These are phyloP conservation scores for Lachancea quebecensis DNA, from an alignment of 805 yeast genomes.

Conservation along the genomic window DNA sequence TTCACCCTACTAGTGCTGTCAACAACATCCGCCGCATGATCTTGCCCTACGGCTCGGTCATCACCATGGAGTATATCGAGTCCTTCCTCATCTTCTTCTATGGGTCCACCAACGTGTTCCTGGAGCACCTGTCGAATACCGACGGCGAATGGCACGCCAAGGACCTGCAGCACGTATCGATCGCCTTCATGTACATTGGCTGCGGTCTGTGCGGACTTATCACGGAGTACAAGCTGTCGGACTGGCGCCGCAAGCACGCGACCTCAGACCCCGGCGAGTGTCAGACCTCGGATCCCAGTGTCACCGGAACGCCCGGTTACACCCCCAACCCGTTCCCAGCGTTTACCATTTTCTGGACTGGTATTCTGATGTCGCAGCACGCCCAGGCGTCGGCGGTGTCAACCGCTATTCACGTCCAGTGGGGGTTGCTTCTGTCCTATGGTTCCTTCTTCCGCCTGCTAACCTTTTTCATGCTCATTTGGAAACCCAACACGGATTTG, in stretches of 20 bases:
- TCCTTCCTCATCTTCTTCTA: slow-evolving; percentile 74
- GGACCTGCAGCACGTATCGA: slow-evolving; percentile 83
- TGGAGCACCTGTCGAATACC: slow-evolving; percentile 76
- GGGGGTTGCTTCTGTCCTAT: slow-evolving; percentile 83
- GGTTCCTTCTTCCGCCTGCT: slow-evolving; percentile 72
- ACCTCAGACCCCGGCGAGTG: slow-evolving; percentile 6
- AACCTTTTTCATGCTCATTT: slow-evolving; percentile 51
- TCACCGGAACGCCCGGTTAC: slow-evolving; percentile 57
- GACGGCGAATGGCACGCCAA: slow-evolving; percentile 86
- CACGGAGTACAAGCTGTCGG: slow-evolving; percentile 57
- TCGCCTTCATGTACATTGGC: slow-evolving; percentile 87
- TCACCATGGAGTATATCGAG: slow-evolving; percentile 84
- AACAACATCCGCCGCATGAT: slow-evolving; percentile 18
- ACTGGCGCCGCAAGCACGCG: slow-evolving; percentile 41
- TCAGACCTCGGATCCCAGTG: slow-evolving; percentile 12
- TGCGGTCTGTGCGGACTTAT: slow-evolving; percentile 87
- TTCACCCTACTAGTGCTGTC: slow-evolving; percentile 21
- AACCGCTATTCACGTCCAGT: slow-evolving; percentile 77
- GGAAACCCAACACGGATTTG: slow-evolving; percentile 33
- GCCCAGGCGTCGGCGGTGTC: slow-evolving; percentile 75
- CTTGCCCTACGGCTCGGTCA: slow-evolving; percentile 36
- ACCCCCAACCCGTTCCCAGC: slow-evolving; percentile 95
- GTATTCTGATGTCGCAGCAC: slow-evolving; percentile 91
- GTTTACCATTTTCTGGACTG: slow-evolving; percentile 93
- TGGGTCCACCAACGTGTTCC: slow-evolving; percentile 81